A percentile compares a stretch with the other conserved stretches of the same genome.
These are phyloP conservation scores for Soucietia sequanensis DNA, from an alignment of 805 yeast genomes.

Conservation along the genomic window DNA sequence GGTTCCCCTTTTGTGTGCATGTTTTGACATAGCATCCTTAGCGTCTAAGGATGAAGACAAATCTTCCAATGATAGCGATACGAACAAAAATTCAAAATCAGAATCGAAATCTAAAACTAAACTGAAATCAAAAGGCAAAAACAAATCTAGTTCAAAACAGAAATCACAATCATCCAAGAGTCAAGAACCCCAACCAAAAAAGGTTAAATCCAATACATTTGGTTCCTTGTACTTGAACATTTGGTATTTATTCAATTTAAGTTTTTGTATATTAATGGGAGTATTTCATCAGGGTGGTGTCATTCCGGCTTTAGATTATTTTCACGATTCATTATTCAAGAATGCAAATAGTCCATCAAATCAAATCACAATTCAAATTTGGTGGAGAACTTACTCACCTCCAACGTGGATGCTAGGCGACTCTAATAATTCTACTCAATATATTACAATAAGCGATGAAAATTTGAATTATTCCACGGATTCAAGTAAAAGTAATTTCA, in stretches of 20 bases:
- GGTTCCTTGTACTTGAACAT: constrained; percentile 20
- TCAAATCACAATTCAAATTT: constrained; percentile 46
- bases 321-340: constrained; percentile 20
- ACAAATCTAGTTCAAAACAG: neutral
- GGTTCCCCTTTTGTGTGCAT: constrained; percentile 65
- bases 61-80: neutral
- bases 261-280: constrained; percentile 69
- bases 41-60: neutral
- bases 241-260: constrained; percentile 67
- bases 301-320: constrained; percentile 55
- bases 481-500: constrained; percentile 3
- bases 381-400: constrained; percentile 96
- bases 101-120: neutral
- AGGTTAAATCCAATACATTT: constrained; percentile 1
- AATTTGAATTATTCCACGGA: constrained; percentile 6
- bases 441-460: constrained; percentile 13
- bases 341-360: constrained; percentile 8
- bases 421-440: constrained; percentile 10
- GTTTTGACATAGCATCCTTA: constrained; percentile 46
- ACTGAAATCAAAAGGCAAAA: neutral
- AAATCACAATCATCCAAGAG: neutral
- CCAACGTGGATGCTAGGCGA: constrained; percentile 78
- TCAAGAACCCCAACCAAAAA: neutral
- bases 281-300: constrained; percentile 89
- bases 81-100: too few relatives aligned